Evolutionary conservation across 495 filamentous ascomycete genomes (phyloP), one percentile per base, ranked within the genome.

Genomic region (Aspergillus bridgeri): DNA sequence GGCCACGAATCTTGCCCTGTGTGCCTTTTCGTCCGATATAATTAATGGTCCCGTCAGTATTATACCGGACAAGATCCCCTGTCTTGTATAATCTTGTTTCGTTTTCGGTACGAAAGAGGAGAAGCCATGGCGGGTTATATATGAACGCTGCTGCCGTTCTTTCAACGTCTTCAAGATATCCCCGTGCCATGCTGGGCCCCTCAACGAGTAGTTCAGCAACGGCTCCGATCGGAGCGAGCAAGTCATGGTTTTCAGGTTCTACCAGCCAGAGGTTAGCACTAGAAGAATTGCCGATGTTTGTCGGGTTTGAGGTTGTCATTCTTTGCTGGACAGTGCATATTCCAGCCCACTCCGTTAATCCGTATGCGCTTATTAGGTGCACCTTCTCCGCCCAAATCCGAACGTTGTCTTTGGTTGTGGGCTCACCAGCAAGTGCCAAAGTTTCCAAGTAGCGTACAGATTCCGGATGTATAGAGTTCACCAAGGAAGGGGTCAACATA

Each of bases 161-260:
- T 8, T 82, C 78, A 0, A 76, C 73, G 64, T 79, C 77, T 50
- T 81, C 78, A 42, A 92, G 74, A 64, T 92, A 92, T 6, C 87
- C 89, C 18, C 80, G 76, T 52, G 84, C 69, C 11, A 92, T 81
- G 63, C 90, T 85, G 24, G 85, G 83, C 0, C 89, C 89, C 13
- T 88, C 87, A 63, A 91, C 88, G 56, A 83, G 85, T 18, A 92
- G 71, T 67, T 92, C 89, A 13, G 89, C 89, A 22, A 88, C 69
- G 46, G 75, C 82, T n/a, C 89, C 89, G 22, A 83, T 56, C 0
- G 81, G 79, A 15, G 73, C 61, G 5, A 86, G 71, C 1, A 60
- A 58, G 38, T 82, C 63, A 43, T 77, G 71, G 60, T 83, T 78
- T 0, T 86, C 87, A 0, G 86, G 90, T 52, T 89, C 90, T 13